Percentiles rank a stretch among this genome's conserved stretches.
Evolutionary conservation across 176 grass and related monocot genomes (phyloP).

Genomic region (Juncus effusus): DNA sequence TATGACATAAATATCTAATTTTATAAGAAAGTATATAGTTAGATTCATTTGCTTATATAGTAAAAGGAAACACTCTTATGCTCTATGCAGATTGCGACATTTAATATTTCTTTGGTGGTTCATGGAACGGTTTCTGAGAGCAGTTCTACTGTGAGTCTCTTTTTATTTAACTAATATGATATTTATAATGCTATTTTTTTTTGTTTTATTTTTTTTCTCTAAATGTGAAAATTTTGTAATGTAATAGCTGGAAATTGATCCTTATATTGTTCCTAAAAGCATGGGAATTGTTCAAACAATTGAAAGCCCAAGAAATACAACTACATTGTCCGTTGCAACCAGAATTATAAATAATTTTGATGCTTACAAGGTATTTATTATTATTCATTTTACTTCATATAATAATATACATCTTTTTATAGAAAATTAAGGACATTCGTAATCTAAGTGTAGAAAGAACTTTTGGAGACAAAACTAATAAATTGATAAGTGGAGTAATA

Average conservation of each 20-base stretch:
- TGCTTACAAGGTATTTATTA: slow-evolving; percentile 60
- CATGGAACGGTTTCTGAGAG: slow-evolving; percentile 69
- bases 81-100: slow-evolving; percentile 51
- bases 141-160: slow-evolving; percentile 44
- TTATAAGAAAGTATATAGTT: too few species aligned
- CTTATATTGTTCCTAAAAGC: slow-evolving; percentile 65
- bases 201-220: slow-evolving; percentile 19
- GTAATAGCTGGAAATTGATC: slow-evolving; percentile 50
- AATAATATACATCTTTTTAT: too few species aligned
- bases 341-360: slow-evolving; percentile 81
- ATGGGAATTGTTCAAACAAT: slow-evolving; percentile 72
- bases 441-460: too few species aligned
- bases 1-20: not conserved
- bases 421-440: too few species aligned
- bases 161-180: not conserved
- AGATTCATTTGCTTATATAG: too few species aligned
- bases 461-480: too few species aligned
- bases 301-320: slow-evolving; percentile 65
- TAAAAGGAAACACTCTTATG: not conserved
- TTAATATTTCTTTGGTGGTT: slow-evolving; percentile 82
- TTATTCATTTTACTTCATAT: too few species aligned
- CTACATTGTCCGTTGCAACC: slow-evolving; percentile 55
- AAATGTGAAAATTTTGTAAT: slow-evolving; percentile 10
- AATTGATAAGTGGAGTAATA: not conserved
- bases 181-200: slow-evolving; percentile 26